Percentiles rank a stretch among this genome's conserved stretches.
These are phyloP conservation scores for Pachysandra terminalis DNA, from an alignment of 164 flowering plant genomes.

Conservation along the genomic window DNA sequence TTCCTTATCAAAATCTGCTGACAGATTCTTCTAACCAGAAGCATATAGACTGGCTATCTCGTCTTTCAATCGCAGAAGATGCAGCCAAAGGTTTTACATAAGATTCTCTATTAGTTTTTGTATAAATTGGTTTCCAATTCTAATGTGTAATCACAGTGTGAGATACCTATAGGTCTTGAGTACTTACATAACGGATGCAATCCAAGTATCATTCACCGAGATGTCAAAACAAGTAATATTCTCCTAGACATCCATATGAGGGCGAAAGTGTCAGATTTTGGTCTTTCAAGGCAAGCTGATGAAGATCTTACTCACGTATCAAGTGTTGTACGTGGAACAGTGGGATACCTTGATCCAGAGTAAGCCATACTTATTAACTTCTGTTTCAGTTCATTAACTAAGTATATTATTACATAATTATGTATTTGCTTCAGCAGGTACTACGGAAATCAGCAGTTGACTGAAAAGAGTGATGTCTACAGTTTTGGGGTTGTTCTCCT, in stretches of 20 bases:
- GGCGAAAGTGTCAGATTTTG: conserved; percentile 95
- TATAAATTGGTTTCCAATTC: background rate
- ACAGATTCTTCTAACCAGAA: conserved; percentile 52
- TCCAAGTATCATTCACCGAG: conserved; percentile 93
- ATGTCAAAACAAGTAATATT: conserved; percentile 94
- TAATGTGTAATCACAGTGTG: conserved; percentile 4
- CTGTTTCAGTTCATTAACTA: background rate
- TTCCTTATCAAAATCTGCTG: conserved; percentile 16
- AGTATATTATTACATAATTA: conserved; percentile 3
- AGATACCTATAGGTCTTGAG: conserved; percentile 63
- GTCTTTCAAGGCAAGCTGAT: conserved; percentile 88
- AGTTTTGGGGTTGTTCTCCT: conserved; percentile 93
- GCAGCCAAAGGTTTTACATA: conserved; percentile 81
- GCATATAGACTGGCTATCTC: conserved; percentile 77
- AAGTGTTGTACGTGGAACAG: conserved; percentile 87
- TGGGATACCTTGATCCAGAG: conserved; percentile 98
- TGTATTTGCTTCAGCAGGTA: conserved; percentile 45
- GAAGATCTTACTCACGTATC: conserved; percentile 90
- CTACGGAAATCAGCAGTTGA: conserved; percentile 78
- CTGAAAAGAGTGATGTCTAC: conserved; percentile 91
- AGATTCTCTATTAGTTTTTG: background rate
- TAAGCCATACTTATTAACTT: conserved; percentile 28
- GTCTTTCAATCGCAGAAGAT: conserved; percentile 83
- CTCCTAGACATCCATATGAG: conserved; percentile 90
- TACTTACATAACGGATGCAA: conserved; percentile 96